Evolutionary conservation across 768 basidiomycete genomes (phyloP), one percentile per base, ranked within the genome.

Genomic region (Suillus subalutaceus): DNA sequence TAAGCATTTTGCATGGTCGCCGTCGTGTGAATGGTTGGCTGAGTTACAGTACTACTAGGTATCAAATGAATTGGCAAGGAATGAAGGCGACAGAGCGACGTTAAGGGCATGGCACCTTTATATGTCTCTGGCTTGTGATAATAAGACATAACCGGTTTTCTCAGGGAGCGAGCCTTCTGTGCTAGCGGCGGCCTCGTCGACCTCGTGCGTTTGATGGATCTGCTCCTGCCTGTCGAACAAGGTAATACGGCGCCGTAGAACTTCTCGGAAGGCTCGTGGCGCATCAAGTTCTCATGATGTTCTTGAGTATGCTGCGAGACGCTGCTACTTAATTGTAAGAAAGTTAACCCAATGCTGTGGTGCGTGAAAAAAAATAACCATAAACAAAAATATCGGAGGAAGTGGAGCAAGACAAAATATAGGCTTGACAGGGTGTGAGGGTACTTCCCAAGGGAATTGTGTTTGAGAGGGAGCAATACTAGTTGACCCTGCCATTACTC

Each of bases 371-470:
- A 58, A 40, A 60, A n/a, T 60, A 60, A 18, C 16, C 9, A 26
- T 6, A 60, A 9, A 32, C 20, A 43, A 41, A 59, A 59, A 41
- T 41, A 41, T 23, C 23, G 40, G 15, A 41, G 18, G 2, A 38
- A 32, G 20, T 43, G 18, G 41, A 7, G 18, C 3, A 18, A 30
- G 20, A 30, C 26, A 23, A 59, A 59, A 59, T 40, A 41, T 52
- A 38, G 23, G 37, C 18, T 60, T 60, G 59, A 60, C 59, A 60
- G 59, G 26, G 41, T 43, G 59, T 60, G 59, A 43, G 58, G 38
- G 38, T 9, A 3, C 15, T 59, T 59, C 58, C 58, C 38, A 59
- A 41, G 59, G 41, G 18, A 43, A 32, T 20, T 32, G 18, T 60
- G 16, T 18, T n/a, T 32, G 26, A 43, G 38, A 40, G 26, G 41